These are phyloP conservation scores for Collybia sp. DNA, from an alignment of 768 basidiomycete genomes.

Conservation along the genomic window DNA sequence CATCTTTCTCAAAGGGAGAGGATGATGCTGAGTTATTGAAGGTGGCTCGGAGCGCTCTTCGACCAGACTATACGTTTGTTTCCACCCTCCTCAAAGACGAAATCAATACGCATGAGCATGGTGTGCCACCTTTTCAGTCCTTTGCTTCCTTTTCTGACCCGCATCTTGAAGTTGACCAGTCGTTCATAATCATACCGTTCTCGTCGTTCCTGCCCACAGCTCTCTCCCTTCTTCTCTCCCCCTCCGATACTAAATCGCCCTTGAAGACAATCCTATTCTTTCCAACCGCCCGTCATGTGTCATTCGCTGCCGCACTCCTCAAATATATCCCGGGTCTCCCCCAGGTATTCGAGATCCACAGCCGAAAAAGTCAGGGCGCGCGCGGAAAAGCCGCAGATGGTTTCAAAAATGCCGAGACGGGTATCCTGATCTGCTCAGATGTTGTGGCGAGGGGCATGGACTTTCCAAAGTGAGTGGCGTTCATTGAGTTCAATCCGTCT, in stretches of 20 bases:
- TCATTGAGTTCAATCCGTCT: background rate
- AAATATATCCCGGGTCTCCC: constrained; percentile 23
- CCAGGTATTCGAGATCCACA: constrained; percentile 51
- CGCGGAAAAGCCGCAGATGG: constrained; percentile 44
- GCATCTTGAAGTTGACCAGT: constrained; percentile 37
- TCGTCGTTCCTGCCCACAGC: constrained; percentile 34
- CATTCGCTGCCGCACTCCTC: constrained; percentile 31
- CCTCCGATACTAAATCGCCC: constrained; percentile 23
- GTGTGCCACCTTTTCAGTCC: constrained; percentile 17
- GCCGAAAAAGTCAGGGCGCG: constrained; percentile 43
- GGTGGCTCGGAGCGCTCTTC: constrained; percentile 17
- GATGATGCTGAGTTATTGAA: constrained; percentile 1
- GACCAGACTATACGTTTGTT: constrained; percentile 38
- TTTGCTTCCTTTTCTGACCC: background rate
- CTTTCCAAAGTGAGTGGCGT: constrained; percentile 44
- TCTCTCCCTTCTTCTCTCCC: constrained; percentile 32
- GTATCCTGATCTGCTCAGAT: constrained; percentile 48
- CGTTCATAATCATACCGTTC: constrained; percentile 36
- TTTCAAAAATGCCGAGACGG: constrained; percentile 40
- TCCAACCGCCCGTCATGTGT: constrained; percentile 60
- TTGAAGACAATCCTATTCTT: constrained; percentile 50
- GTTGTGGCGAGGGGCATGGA: constrained; percentile 67
- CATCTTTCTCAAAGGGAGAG: background rate
- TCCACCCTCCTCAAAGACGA: constrained; percentile 57
- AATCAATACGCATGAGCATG: constrained; percentile 57